phyloP scores from a whole-genome alignment of 441 rosid genomes.

The Lepidium campestre region DNA sequence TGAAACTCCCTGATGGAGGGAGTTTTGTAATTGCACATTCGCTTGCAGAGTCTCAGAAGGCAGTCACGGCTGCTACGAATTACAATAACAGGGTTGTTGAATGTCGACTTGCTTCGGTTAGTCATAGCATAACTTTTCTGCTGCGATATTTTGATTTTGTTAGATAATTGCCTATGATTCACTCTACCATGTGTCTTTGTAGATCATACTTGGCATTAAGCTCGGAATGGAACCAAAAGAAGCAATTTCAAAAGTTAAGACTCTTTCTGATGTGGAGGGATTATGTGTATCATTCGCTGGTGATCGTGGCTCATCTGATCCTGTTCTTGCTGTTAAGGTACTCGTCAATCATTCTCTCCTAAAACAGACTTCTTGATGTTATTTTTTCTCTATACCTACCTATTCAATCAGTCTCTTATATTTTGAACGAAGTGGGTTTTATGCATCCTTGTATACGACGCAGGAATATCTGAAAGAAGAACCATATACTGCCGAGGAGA shows the following conservation, averaged over 20 bases:
- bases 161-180: neutral
- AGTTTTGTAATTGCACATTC: constrained; percentile 91
- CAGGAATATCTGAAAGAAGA: constrained; percentile 76
- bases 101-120: constrained; percentile 86
- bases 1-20: constrained; percentile 89
- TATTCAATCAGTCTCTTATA: neutral
- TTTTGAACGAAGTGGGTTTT: neutral
- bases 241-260: constrained; percentile 64
- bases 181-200: constrained; percentile 22
- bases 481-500: constrained; percentile 68
- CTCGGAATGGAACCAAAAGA: constrained; percentile 75
- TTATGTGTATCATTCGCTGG: constrained; percentile 66
- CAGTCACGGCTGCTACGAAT: constrained; percentile 94
- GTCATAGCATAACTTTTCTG: constrained; percentile 16
- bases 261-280: constrained; percentile 93
- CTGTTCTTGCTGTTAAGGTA: constrained; percentile 86
- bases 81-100: constrained; percentile 97
- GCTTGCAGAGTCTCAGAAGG: constrained; percentile 94
- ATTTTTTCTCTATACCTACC: neutral
- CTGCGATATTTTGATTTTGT: neutral
- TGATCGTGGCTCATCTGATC: constrained; percentile 57
- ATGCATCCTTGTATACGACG: neutral
- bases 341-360: neutral
- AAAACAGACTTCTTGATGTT: neutral
- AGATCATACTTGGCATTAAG: constrained; percentile 86